phyloP scores from a whole-genome alignment of 2,329 filamentous ascomycete genomes.

The Ceratocystis papillata region DNA sequence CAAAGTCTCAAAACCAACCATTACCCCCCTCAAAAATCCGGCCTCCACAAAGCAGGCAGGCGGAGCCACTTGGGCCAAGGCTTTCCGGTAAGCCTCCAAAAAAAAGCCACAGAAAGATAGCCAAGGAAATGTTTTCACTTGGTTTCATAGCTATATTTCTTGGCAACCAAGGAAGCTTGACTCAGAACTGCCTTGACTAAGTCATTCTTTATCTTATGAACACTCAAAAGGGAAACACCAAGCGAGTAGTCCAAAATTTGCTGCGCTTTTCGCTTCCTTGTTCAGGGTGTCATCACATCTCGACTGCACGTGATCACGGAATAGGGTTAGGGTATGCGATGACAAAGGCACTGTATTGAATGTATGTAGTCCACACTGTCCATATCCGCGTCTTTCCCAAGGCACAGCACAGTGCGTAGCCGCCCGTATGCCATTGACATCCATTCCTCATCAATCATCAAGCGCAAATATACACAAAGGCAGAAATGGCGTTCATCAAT shows the following conservation, averaged over 20 bases:
- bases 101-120: not conserved
- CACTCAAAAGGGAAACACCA: not conserved
- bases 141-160: too few species aligned
- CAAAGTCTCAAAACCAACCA: too few species aligned
- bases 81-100: not conserved
- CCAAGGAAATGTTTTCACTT: too few species aligned
- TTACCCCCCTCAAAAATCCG: too few species aligned
- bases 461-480: not conserved
- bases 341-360: not conserved
- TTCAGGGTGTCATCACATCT: not conserved
- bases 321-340: not conserved
- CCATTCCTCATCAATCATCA: not conserved
- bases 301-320: not conserved
- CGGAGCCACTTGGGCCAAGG: too few species aligned
- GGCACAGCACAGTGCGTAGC: not conserved
- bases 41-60: too few species aligned
- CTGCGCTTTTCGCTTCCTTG: conserved; percentile 16
- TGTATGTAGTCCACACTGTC: not conserved
- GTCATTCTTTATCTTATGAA: not conserved
- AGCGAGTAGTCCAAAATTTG: conserved; percentile 1
- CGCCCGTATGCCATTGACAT: not conserved
- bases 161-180: too few species aligned
- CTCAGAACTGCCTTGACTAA: too few species aligned
- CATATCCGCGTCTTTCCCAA: not conserved
- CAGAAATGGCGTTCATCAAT: too few species aligned